Base-by-base conservation (phyloP, 2,329 filamentous ascomycete species). In the Colletotrichum sp. region DNA sequence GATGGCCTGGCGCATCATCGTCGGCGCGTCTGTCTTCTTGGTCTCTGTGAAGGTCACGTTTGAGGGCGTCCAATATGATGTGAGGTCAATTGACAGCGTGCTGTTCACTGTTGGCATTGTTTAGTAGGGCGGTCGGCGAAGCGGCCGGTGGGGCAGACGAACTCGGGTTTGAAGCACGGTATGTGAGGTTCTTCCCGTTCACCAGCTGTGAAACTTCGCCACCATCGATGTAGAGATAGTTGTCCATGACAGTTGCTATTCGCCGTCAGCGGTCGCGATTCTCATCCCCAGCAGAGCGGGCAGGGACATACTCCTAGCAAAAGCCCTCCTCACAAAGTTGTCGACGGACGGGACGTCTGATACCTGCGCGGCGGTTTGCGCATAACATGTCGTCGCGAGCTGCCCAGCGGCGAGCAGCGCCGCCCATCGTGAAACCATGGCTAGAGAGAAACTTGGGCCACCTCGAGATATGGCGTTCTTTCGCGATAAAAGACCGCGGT, bases 61-160 rank as follows among this genome's bases (percentile, higher is more conserved):
- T 6, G 64, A 65, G 21, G 69, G 68, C 36, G 36, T 75, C 78
- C 78, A 79, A 10, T 69, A 77, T 26, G 71, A 60, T n/a, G 75
- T 69, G 16, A 79, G 65, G 60, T 78, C 74, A 34, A 79, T 71
- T 9, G 77, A 78, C 34, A 78, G 67, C 6, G 78, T 79, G n/a
- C 60, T 59, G 59, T 78, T 78, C 28, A 76, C 78, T 69, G 18
- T 28, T 62, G 71, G 21, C 12, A 21, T 18, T 13, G 52, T 52
- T 72, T 34, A 69, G 32, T 24, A 18, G 30, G n/a, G 24, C 16
- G 16, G 13, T 21, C 18, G 21, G 34, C 6, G 34, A 7, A 3
- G 9, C 24, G 9, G 12, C 24, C 8, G 28, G 2, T 24, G 44
- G 39, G 7, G 18, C 24, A 12, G 67, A 57, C 72, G 49, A 65